phyloP scores from a whole-genome alignment of 2,329 filamentous ascomycete genomes.

The Colletotrichum sp. region DNA sequence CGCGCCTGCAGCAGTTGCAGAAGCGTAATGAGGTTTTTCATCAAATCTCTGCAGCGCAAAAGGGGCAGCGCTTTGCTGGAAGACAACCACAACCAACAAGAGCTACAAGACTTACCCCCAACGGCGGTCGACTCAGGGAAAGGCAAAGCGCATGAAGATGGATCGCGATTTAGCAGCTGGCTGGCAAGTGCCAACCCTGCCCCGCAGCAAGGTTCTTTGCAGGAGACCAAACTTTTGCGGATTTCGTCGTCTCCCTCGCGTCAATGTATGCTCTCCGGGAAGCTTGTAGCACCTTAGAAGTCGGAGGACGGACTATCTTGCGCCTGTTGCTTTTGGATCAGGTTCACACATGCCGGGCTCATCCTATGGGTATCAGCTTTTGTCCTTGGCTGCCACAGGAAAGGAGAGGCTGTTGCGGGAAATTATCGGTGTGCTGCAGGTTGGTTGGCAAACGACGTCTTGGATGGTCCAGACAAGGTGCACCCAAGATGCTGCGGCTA shows the following conservation, averaged over 20 bases:
- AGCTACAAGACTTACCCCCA: neutral
- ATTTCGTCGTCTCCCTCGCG: neutral
- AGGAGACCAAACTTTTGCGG: neutral
- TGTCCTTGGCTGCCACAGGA: neutral
- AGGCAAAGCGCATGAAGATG: neutral
- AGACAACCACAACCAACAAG: neutral
- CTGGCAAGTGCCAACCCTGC: neutral
- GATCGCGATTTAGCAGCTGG: neutral
- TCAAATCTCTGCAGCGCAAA: conserved; percentile 15
- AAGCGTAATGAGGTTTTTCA: conserved; percentile 15
- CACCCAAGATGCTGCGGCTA: conserved; percentile 11
- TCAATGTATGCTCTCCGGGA: neutral
- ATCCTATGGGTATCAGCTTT: neutral
- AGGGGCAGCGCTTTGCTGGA: neutral
- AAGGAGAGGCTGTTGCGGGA: neutral
- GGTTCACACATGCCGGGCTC: neutral
- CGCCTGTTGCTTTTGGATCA: neutral
- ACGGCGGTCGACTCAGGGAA: neutral
- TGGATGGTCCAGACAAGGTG: conserved; percentile 1
- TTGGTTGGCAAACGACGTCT: neutral
- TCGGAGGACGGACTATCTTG: neutral
- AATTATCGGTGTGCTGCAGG: neutral
- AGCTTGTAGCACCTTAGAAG: neutral
- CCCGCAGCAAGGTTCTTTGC: neutral
- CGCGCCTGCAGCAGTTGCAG: conserved; percentile 11